These are phyloP conservation scores for Globisporangium carolinianum DNA, from an alignment of 352 stramenopile species.

Conservation along the genomic window DNA sequence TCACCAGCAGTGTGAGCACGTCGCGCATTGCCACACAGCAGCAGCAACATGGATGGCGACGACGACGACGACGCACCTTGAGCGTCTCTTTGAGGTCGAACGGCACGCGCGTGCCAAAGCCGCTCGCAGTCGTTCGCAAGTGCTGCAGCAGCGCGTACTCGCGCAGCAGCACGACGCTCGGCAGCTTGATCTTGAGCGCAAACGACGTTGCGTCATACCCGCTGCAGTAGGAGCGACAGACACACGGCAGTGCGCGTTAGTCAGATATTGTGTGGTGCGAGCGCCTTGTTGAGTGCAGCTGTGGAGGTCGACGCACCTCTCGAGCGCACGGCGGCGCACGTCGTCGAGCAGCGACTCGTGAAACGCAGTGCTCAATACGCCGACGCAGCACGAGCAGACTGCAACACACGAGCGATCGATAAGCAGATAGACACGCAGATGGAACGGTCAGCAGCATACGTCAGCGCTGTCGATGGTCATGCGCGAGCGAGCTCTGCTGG, in stretches of 20 bases:
- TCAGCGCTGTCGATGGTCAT: background rate
- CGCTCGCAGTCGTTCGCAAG: slow-evolving; percentile 25
- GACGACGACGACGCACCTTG: slow-evolving; percentile 36
- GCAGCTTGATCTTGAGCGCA: slow-evolving; percentile 75
- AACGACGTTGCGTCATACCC: slow-evolving; percentile 66
- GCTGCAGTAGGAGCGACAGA: slow-evolving; percentile 6
- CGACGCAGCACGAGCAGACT: slow-evolving; percentile 71
- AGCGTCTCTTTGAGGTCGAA: slow-evolving; percentile 77
- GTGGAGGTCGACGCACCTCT: slow-evolving; percentile 15
- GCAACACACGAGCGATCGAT: slow-evolving; percentile 1
- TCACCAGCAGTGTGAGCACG: background rate
- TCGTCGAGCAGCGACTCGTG: slow-evolving; percentile 35
- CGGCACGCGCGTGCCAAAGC: slow-evolving; percentile 28
- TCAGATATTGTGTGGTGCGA: no score
- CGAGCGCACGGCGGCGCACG: slow-evolving; percentile 25
- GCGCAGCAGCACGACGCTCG: slow-evolving; percentile 66
- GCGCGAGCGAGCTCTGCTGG: background rate
- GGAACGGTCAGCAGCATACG: background rate
- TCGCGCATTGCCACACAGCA: background rate
- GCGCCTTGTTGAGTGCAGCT: background rate
- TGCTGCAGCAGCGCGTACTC: slow-evolving; percentile 70
- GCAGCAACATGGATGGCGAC: background rate
- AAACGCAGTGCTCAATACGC: slow-evolving; percentile 42
- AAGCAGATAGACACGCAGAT: no score
- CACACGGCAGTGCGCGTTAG: no score